Evolutionary conservation across 768 basidiomycete species (phyloP).

Genomic region (Polyporus arcularius): DNA sequence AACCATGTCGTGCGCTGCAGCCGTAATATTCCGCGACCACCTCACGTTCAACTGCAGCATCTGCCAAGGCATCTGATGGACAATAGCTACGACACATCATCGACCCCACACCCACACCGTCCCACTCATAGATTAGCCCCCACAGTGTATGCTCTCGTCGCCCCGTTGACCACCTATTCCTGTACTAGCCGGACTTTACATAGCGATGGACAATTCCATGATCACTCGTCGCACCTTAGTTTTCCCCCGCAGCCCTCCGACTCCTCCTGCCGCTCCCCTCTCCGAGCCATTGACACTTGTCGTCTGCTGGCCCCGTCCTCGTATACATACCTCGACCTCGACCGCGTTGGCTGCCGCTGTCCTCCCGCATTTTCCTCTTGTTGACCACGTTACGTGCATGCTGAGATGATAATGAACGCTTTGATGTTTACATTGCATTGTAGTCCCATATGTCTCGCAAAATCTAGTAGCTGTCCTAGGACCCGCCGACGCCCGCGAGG

Average conservation of each 20-base stretch:
- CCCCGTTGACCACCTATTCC: not conserved
- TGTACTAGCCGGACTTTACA: constrained; percentile 24
- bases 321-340: too few species aligned
- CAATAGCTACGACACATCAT: constrained; percentile 20
- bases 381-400: not conserved
- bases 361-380: not conserved
- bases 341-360: not conserved
- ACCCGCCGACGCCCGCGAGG: not conserved
- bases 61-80: constrained; percentile 31
- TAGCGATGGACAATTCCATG: constrained; percentile 22
- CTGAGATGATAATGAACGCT: constrained; percentile 10
- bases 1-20: constrained; percentile 8
- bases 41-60: constrained; percentile 30
- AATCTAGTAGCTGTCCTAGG: not conserved
- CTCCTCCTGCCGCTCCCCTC: not conserved
- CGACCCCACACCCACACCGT: not conserved
- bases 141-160: constrained; percentile 22
- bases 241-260: not conserved
- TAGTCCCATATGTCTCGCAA: not conserved
- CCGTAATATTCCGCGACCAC: constrained; percentile 28
- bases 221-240: not conserved
- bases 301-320: not conserved
- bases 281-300: not conserved
- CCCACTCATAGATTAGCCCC: constrained; percentile 15
- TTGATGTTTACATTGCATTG: not conserved